Evolutionary conservation across 257 asterid species (phyloP).

Genomic region (Anisodus acutangulus): DNA sequence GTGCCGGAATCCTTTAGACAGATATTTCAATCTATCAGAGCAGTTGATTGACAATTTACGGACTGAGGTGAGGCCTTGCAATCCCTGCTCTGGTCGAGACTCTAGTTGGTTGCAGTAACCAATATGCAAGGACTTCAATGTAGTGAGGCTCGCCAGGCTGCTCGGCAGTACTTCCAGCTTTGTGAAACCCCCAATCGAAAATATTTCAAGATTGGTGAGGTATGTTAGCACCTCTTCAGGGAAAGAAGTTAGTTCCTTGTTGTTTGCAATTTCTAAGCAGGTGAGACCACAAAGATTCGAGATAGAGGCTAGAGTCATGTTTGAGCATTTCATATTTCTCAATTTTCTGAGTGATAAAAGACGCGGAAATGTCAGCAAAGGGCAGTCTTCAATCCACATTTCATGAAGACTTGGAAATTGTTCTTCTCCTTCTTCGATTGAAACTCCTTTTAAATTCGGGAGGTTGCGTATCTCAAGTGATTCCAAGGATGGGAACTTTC

Average conservation of each 20-base stretch:
- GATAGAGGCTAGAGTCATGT: not conserved
- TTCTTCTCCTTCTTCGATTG: not conserved
- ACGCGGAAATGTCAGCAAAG: not conserved
- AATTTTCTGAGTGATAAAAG: not conserved
- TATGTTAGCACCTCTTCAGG: conserved; percentile 23
- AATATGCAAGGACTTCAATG: not conserved
- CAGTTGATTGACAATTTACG: not conserved
- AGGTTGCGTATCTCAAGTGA: not conserved
- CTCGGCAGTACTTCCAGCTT: conserved; percentile 25
- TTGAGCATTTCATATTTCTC: not conserved
- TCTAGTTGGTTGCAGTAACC: not conserved
- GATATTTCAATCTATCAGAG: not conserved
- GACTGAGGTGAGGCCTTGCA: conserved; percentile 15
- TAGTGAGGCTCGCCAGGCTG: not conserved
- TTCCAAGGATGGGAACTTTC: conserved; percentile 32
- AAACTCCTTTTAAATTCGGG: conserved; percentile 36
- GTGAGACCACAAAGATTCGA: not conserved
- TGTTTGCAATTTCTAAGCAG: not conserved
- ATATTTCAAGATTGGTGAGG: conserved; percentile 27
- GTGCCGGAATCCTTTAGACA: not conserved
- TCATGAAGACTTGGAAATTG: conserved; percentile 32
- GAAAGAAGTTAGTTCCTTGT: not conserved
- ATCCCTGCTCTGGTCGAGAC: not conserved
- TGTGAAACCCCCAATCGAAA: not conserved
- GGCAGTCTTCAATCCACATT: conserved; percentile 16